These are phyloP conservation scores for Phytophthora cajani DNA, from an alignment of 352 stramenopile species.

Conservation along the genomic window DNA sequence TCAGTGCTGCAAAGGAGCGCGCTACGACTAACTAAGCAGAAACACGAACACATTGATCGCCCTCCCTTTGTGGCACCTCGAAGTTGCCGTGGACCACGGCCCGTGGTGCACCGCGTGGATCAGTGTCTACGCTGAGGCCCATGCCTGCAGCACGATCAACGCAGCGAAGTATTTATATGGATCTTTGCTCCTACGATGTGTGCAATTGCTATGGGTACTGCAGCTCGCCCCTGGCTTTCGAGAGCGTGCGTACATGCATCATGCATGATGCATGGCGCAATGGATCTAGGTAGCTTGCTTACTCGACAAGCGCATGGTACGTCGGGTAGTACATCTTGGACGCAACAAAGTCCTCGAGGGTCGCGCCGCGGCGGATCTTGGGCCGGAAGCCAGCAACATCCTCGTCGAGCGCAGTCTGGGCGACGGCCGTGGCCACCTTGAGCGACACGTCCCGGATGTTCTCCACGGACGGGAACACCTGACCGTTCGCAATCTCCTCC, in stretches of 20 bases:
- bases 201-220: slow-evolving; percentile 28
- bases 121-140: slow-evolving; percentile 16
- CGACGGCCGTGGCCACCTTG: slow-evolving; percentile 93
- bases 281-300: slow-evolving; percentile 29
- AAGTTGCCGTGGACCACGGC: not conserved
- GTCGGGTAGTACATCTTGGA: slow-evolving; percentile 96
- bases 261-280: not conserved
- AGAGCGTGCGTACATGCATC: slow-evolving; percentile 16
- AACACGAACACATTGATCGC: slow-evolving; percentile 16
- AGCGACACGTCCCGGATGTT: slow-evolving; percentile 95
- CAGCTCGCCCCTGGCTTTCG: slow-evolving; percentile 26
- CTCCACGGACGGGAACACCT: slow-evolving; percentile 94
- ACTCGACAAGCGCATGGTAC: slow-evolving; percentile 94
- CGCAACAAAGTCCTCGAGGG: slow-evolving; percentile 90
- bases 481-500: slow-evolving; percentile 92
- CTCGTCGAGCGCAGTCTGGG: slow-evolving; percentile 89
- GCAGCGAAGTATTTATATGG: slow-evolving; percentile 21
- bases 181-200: slow-evolving; percentile 14
- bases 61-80: slow-evolving; percentile 10
- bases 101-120: not conserved
- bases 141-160: slow-evolving; percentile 24
- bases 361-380: slow-evolving; percentile 70
- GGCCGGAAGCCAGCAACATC: slow-evolving; percentile 84
- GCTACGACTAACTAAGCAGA: slow-evolving; percentile 8
- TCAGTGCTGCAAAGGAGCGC: slow-evolving; percentile 24